Percentiles rank a stretch among this genome's conserved stretches.
Conservation (phyloP, 306 rosid genomes). For the Mucuna pruriens region DNA sequence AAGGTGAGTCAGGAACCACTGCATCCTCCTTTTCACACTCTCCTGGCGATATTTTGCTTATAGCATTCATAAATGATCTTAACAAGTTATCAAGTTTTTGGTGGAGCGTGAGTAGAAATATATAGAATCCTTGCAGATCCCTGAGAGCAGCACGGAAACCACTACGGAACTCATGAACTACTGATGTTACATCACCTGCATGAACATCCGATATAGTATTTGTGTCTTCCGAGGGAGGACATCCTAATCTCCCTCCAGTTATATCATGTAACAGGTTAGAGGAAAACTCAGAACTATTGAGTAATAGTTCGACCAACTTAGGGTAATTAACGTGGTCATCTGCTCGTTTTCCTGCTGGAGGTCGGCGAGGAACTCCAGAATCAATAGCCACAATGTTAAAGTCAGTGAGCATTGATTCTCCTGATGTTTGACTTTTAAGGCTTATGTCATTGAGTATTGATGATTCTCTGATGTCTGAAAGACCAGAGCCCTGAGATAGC, state of each 20-base stretch:
- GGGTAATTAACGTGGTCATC: constrained; percentile 92
- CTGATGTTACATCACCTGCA: constrained; percentile 45
- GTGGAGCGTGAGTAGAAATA: constrained; percentile 80
- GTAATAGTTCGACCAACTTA: constrained; percentile 86
- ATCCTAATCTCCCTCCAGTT: constrained; percentile 85
- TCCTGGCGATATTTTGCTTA: constrained; percentile 60
- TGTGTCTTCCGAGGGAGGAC: constrained; percentile 49
- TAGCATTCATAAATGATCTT: constrained; percentile 62
- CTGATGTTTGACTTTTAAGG: constrained; percentile 51
- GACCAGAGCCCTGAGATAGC: constrained; percentile 64
- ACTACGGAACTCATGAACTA: constrained; percentile 71
- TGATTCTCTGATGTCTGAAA: constrained; percentile 63
- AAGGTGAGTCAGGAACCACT: constrained; percentile 59
- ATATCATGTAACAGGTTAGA: constrained; percentile 78
- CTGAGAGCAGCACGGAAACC: constrained; percentile 91
- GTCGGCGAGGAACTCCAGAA: constrained; percentile 93
- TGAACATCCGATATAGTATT: constrained; percentile 45
- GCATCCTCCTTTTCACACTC: constrained; percentile 85
- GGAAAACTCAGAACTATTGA: constrained; percentile 79
- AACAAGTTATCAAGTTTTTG: constrained; percentile 82
- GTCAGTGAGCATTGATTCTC: constrained; percentile 47
- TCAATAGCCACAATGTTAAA: constrained; percentile 81
- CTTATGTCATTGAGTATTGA: constrained; percentile 54
- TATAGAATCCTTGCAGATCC: constrained; percentile 89
- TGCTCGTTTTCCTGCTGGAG: constrained; percentile 91